These are phyloP conservation scores for Leptomonas seymouri DNA, from an alignment of 208 protist species.

Conservation along the genomic window DNA sequence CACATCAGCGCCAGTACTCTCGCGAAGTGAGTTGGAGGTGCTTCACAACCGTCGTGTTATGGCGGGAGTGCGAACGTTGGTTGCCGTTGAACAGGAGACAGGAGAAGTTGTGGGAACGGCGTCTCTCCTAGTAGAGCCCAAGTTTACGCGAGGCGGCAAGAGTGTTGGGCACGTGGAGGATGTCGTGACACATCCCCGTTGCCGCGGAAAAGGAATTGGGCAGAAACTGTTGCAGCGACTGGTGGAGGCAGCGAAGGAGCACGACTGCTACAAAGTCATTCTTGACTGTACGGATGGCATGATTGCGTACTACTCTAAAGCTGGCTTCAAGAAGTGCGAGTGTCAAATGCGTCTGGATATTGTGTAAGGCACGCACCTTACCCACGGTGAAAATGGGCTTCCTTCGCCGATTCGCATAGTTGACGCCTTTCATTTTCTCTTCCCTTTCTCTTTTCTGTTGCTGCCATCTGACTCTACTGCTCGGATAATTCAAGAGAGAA, in stretches of 20 bases:
- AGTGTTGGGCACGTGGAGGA: conserved; percentile 88
- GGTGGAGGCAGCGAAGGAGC: conserved; percentile 38
- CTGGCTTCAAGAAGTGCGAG: conserved; percentile 63
- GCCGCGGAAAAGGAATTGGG: conserved; percentile 60
- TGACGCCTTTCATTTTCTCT: background rate
- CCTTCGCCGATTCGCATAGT: background rate
- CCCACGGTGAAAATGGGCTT: background rate
- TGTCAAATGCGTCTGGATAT: conserved; percentile 77
- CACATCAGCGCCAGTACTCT: conserved; percentile 21
- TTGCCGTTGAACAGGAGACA: conserved; percentile 45
- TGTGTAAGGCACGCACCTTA: background rate
- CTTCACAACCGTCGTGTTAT: conserved; percentile 28
- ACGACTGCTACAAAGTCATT: conserved; percentile 88
- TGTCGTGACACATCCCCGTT: conserved; percentile 70
- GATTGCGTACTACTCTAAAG: conserved; percentile 65
- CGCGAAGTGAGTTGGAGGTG: conserved; percentile 28
- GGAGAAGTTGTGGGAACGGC: conserved; percentile 59
- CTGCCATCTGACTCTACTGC: background rate
- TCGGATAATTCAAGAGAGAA: background rate
- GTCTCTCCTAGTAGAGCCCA: conserved; percentile 82
- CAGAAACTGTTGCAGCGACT: conserved; percentile 54
- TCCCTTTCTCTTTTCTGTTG: background rate
- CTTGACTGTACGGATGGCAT: conserved; percentile 68
- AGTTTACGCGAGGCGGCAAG: conserved; percentile 69
- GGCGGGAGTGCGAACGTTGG: conserved; percentile 50